These are phyloP conservation scores for Lathyrus oleraceus DNA, from an alignment of 306 rosid genomes.

Conservation along the genomic window DNA sequence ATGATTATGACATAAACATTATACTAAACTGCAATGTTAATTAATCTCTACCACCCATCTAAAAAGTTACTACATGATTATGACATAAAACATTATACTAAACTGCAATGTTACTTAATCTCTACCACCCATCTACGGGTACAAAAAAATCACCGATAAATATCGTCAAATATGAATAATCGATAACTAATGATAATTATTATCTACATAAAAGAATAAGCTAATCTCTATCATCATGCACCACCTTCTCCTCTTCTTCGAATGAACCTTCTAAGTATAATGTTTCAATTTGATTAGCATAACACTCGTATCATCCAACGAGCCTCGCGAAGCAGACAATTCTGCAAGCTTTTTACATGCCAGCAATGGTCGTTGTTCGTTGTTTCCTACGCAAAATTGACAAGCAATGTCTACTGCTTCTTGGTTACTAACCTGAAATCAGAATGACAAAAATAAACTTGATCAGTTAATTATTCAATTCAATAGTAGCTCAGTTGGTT, in stretches of 20 bases:
- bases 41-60: too few species aligned
- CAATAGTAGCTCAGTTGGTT: too few species aligned
- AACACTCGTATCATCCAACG: slow-evolving; percentile 82
- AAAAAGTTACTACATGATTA: too few species aligned
- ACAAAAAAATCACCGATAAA: slow-evolving; percentile 29
- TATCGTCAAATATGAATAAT: slow-evolving; percentile 14
- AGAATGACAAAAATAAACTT: too few species aligned
- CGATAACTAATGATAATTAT: background rate
- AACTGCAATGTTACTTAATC: slow-evolving; percentile 28
- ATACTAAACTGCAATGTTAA: too few species aligned
- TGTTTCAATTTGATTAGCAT: slow-evolving; percentile 63
- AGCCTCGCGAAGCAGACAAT: slow-evolving; percentile 72
- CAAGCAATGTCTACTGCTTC: too few species aligned
- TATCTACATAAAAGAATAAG: too few species aligned
- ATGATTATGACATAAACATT: too few species aligned
- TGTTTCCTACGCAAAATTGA: slow-evolving; percentile 49
- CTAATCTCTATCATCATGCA: too few species aligned
- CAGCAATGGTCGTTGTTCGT: slow-evolving; percentile 49
- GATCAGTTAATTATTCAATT: too few species aligned
- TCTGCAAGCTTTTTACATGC: slow-evolving; percentile 88
- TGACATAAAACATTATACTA: too few species aligned
- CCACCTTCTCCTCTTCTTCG: slow-evolving; percentile 18
- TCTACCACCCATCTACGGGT: slow-evolving; percentile 18
- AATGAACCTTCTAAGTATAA: slow-evolving; percentile 41
- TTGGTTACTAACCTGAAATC: too few species aligned